A percentile compares a stretch with the other conserved stretches of the same genome.
Conservation (phyloP, 208 protist genomes). For the Trypanosoma brucei region DNA sequence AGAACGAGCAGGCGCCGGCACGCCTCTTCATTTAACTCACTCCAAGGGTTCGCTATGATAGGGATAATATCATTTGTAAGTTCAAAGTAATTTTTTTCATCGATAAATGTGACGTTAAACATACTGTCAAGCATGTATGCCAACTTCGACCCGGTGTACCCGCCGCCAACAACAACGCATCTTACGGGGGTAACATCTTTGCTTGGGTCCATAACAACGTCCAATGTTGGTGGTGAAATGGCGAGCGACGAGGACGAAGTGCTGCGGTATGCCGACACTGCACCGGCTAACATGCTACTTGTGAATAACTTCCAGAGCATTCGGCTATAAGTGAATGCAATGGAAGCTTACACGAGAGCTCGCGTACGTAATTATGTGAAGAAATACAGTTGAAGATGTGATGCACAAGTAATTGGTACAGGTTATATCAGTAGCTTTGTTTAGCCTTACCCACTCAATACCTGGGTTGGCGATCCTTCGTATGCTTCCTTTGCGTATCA, state of each 20-base stretch:
- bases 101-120: constrained; percentile 80
- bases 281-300: constrained; percentile 30
- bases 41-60: constrained; percentile 59
- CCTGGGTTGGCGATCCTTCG: too few relatives aligned
- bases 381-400: too few relatives aligned
- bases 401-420: too few relatives aligned
- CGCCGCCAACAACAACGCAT: constrained; percentile 79
- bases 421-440: too few relatives aligned
- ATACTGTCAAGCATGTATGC: constrained; percentile 85
- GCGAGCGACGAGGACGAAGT: constrained; percentile 34
- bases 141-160: constrained; percentile 67
- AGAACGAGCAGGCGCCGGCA: constrained; percentile 71
- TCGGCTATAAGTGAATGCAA: constrained; percentile 3
- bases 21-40: constrained; percentile 55
- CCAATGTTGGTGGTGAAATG: constrained; percentile 51
- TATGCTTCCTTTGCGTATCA: too few relatives aligned
- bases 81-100: constrained; percentile 88
- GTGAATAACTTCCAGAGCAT: constrained; percentile 61
- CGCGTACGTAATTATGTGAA: too few relatives aligned
- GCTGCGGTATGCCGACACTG: constrained; percentile 32
- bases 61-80: constrained; percentile 82
- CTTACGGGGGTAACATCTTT: constrained; percentile 71
- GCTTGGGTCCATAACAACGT: constrained; percentile 71
- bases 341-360: constrained; percentile 1
- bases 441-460: too few relatives aligned